Conservation (phyloP, 495 filamentous ascomycete species). For the Penicillium diatomitis region DNA sequence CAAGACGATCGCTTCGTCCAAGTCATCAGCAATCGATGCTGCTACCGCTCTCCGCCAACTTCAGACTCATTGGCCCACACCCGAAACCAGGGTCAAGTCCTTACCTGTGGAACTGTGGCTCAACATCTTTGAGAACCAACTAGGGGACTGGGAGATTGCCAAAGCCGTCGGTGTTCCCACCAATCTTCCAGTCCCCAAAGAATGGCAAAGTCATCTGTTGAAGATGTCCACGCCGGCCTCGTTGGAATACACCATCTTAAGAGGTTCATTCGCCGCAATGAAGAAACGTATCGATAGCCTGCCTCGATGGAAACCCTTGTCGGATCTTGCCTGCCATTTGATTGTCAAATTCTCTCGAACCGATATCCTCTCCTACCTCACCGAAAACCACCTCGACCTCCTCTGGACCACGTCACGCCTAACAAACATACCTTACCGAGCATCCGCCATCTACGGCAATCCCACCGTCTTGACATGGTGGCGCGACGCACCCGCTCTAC, state of each 20-base stretch:
- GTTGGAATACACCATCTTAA: slow-evolving; percentile 75
- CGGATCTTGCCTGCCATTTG: slow-evolving; percentile 71
- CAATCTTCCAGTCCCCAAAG: slow-evolving; percentile 58
- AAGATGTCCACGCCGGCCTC: slow-evolving; percentile 44
- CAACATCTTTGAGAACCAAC: slow-evolving; percentile 66
- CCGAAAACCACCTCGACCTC: slow-evolving; percentile 63
- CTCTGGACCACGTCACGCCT: slow-evolving; percentile 76
- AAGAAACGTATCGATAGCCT: slow-evolving; percentile 59
- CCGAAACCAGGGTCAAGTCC: slow-evolving; percentile 15
- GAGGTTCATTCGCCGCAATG: slow-evolving; percentile 55
- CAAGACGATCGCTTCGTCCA: slow-evolving; percentile 36
- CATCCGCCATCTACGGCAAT: slow-evolving; percentile 77
- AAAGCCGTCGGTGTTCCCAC: slow-evolving; percentile 71
- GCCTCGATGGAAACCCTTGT: slow-evolving; percentile 61
- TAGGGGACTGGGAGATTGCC: slow-evolving; percentile 84
- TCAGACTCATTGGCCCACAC: slow-evolving; percentile 17
- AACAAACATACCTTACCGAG: slow-evolving; percentile 74
- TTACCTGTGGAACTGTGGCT: slow-evolving; percentile 85
- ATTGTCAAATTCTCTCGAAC: slow-evolving; percentile 84
- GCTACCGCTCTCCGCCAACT: slow-evolving; percentile 43
- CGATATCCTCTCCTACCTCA: slow-evolving; percentile 71
- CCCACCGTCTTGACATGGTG: slow-evolving; percentile 84
- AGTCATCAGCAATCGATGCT: slow-evolving; percentile 49
- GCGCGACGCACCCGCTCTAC: slow-evolving; percentile 63
- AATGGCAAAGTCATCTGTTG: slow-evolving; percentile 55